Percentiles rank a stretch among this genome's conserved stretches.
Conservation (phyloP, 1,284 basidiomycete species). For the Irpex lacteus region DNA sequence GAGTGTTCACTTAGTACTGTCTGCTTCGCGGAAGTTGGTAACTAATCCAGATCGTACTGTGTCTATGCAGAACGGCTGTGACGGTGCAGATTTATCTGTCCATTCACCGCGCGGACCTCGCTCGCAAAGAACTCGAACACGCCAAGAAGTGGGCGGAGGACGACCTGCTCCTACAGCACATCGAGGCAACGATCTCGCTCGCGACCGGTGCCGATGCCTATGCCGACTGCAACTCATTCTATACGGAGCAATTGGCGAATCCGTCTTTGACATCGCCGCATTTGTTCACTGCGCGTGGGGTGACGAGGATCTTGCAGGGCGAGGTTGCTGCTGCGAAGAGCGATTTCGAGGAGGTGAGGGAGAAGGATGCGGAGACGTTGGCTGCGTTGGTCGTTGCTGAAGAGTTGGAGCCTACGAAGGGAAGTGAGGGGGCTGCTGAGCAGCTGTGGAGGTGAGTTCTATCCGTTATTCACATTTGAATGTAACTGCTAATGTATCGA, state of each 20-base stretch:
- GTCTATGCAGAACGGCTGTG: slow-evolving; percentile 65
- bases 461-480: slow-evolving; percentile 6
- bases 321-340: slow-evolving; percentile 82
- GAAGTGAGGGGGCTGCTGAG: slow-evolving; percentile 48
- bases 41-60: not conserved
- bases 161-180: slow-evolving; percentile 84
- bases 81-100: slow-evolving; percentile 85
- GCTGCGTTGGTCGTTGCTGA: slow-evolving; percentile 68
- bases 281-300: slow-evolving; percentile 79
- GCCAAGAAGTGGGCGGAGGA: slow-evolving; percentile 88
- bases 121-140: slow-evolving; percentile 79
- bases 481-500: slow-evolving; percentile 3
- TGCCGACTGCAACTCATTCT: slow-evolving; percentile 77
- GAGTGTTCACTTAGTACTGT: slow-evolving; percentile 29
- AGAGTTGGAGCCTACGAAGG: slow-evolving; percentile 58
- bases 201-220: slow-evolving; percentile 76
- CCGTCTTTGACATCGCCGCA: slow-evolving; percentile 76
- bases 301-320: slow-evolving; percentile 79
- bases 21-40: not conserved
- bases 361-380: slow-evolving; percentile 63
- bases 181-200: slow-evolving; percentile 86
- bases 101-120: slow-evolving; percentile 81
- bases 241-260: slow-evolving; percentile 88
- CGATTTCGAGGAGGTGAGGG: slow-evolving; percentile 78
- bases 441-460: slow-evolving; percentile 65